These are phyloP conservation scores for Boletus insuetus DNA, from an alignment of 768 basidiomycete species.

Conservation along the genomic window DNA sequence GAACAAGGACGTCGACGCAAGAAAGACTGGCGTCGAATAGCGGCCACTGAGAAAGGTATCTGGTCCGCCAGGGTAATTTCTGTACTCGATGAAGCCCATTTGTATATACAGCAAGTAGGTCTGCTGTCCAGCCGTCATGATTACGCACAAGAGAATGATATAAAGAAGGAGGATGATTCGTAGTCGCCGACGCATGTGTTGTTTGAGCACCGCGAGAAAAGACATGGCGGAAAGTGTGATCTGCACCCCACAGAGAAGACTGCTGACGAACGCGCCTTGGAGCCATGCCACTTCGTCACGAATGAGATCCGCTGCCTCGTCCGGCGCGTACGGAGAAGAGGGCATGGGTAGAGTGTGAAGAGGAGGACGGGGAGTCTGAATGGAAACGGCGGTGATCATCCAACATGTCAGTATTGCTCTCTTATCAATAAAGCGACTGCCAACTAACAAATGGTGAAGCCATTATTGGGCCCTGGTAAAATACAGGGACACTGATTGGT, in stretches of 20 bases:
- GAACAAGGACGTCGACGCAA: slow-evolving; percentile 11
- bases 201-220: slow-evolving; percentile 17
- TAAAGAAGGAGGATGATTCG: slow-evolving; percentile 14
- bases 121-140: slow-evolving; percentile 18
- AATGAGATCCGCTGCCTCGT: background rate
- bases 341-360: slow-evolving; percentile 5
- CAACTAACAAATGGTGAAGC: background rate
- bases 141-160: slow-evolving; percentile 9
- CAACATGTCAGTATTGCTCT: background rate
- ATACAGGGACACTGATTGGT: slow-evolving; percentile 2
- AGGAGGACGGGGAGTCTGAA: background rate
- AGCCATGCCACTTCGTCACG: slow-evolving; percentile 18
- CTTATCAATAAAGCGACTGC: slow-evolving; percentile 5
- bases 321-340: background rate
- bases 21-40: background rate
- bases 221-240: slow-evolving; percentile 19
- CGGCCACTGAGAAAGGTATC: background rate
- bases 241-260: slow-evolving; percentile 19
- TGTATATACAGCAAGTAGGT: slow-evolving; percentile 13
- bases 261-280: slow-evolving; percentile 22
- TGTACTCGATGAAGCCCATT: slow-evolving; percentile 10
- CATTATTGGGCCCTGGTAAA: background rate
- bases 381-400: slow-evolving; percentile 1
- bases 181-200: slow-evolving; percentile 5
- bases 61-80: slow-evolving; percentile 16